phyloP scores from a whole-genome alignment of 805 yeast genomes.

The Scheffersomyces lignosus region DNA sequence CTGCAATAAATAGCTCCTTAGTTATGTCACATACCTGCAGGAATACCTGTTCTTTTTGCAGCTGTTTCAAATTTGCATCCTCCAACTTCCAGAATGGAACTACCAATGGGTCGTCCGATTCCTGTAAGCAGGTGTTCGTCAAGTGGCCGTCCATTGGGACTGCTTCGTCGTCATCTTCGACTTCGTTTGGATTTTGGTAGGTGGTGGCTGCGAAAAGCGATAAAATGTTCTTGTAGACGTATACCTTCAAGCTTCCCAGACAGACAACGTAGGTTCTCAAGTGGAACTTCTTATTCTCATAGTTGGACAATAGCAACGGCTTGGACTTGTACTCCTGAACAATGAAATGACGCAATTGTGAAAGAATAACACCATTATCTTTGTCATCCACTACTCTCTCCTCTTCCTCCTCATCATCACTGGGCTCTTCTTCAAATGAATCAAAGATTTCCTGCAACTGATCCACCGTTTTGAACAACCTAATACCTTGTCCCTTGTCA shows the following conservation, averaged over 20 bases:
- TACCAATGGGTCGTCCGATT: slow-evolving; percentile 51
- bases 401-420: slow-evolving; percentile 61
- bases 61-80: slow-evolving; percentile 34
- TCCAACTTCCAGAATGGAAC: slow-evolving; percentile 60
- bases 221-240: slow-evolving; percentile 76
- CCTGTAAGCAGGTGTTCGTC: slow-evolving; percentile 92
- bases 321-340: slow-evolving; percentile 75
- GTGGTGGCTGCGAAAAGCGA: slow-evolving; percentile 71
- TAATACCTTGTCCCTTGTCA: slow-evolving; percentile 94
- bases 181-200: slow-evolving; percentile 38
- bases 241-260: slow-evolving; percentile 72
- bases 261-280: slow-evolving; percentile 81
- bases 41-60: slow-evolving; percentile 43
- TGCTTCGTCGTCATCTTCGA: slow-evolving; percentile 24
- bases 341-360: slow-evolving; percentile 87
- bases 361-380: slow-evolving; percentile 70
- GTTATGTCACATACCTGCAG: slow-evolving; percentile 60
- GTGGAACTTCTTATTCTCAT: slow-evolving; percentile 79
- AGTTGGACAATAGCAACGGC: slow-evolving; percentile 66
- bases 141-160: slow-evolving; percentile 70
- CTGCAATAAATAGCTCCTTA: slow-evolving; percentile 77
- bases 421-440: slow-evolving; percentile 75
- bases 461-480: slow-evolving; percentile 73
- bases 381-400: slow-evolving; percentile 40
- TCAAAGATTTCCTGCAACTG: slow-evolving; percentile 84